A percentile compares a stretch with the other conserved stretches of the same genome.
These are phyloP conservation scores for Colletotrichum sp. DNA, from an alignment of 2,329 filamentous ascomycete species.

Conservation along the genomic window DNA sequence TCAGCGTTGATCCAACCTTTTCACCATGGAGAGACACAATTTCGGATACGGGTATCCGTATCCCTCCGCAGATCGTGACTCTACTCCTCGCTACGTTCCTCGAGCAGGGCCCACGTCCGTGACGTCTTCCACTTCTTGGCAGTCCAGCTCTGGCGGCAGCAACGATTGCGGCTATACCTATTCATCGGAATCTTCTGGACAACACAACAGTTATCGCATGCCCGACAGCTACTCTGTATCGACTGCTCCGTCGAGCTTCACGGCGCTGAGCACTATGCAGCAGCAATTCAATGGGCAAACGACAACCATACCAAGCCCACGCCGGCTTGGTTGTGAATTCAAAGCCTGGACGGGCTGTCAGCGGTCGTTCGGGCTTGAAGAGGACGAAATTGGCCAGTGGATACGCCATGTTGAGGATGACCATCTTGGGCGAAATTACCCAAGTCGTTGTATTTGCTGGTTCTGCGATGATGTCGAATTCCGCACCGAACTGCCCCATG, in stretches of 20 bases:
- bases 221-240: conserved; percentile 20
- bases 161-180: conserved; percentile 4
- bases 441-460: conserved; percentile 47
- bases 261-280: conserved; percentile 16
- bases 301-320: conserved; percentile 1
- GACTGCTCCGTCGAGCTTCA: conserved; percentile 24
- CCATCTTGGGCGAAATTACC: conserved; percentile 41
- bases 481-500: conserved; percentile 21
- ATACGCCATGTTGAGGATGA: conserved; percentile 45
- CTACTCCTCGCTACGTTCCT: neutral
- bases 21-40: neutral
- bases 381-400: conserved; percentile 48
- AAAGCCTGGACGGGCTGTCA: conserved; percentile 38
- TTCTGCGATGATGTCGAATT: conserved; percentile 51
- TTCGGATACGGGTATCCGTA: neutral
- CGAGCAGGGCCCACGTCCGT: neutral
- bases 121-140: neutral
- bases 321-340: conserved; percentile 52
- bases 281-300: neutral
- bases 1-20: neutral
- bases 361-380: conserved; percentile 38
- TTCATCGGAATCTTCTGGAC: neutral
- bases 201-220: neutral
- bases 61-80: neutral
- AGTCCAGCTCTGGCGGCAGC: neutral